These are phyloP conservation scores for Trichoderma polysporum DNA, from an alignment of 2,329 filamentous ascomycete genomes.

Conservation along the genomic window DNA sequence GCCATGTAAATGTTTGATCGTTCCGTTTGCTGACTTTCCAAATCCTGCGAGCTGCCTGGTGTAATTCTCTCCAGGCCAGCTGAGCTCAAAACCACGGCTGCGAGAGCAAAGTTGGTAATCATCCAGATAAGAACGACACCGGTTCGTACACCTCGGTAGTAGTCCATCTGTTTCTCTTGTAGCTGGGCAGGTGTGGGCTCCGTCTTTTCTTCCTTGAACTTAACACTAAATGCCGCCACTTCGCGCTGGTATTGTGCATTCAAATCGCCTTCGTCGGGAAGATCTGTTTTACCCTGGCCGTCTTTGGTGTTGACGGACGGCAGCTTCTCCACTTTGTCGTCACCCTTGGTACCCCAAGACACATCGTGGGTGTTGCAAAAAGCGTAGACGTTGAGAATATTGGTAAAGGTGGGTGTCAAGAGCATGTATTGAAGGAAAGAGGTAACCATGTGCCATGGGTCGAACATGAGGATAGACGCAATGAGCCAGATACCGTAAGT, in stretches of 20 bases:
- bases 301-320: conserved; percentile 87
- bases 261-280: conserved; percentile 91
- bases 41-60: conserved; percentile 39
- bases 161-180: conserved; percentile 90
- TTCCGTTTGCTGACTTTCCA: conserved; percentile 46
- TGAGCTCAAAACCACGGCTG: conserved; percentile 80
- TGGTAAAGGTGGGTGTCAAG: conserved; percentile 94
- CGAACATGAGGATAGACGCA: conserved; percentile 89
- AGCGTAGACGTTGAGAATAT: conserved; percentile 97
- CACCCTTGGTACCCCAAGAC: conserved; percentile 96
- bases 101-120: conserved; percentile 88
- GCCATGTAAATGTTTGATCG: conserved; percentile 81
- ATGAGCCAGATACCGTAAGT: conserved; percentile 94
- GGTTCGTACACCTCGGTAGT: conserved; percentile 94
- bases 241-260: conserved; percentile 94
- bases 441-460: conserved; percentile 99
- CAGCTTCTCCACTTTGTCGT: conserved; percentile 90
- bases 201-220: conserved; percentile 71
- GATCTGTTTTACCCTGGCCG: conserved; percentile 85
- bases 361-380: conserved; percentile 99
- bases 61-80: conserved; percentile 74
- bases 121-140: conserved; percentile 94
- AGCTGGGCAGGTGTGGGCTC: conserved; percentile 53
- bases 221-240: conserved; percentile 68
- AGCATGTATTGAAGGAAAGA: conserved; percentile 92